Conservation (phyloP, 1,139 yeast species). For the Zygosaccharomyces pseudobailii region DNA sequence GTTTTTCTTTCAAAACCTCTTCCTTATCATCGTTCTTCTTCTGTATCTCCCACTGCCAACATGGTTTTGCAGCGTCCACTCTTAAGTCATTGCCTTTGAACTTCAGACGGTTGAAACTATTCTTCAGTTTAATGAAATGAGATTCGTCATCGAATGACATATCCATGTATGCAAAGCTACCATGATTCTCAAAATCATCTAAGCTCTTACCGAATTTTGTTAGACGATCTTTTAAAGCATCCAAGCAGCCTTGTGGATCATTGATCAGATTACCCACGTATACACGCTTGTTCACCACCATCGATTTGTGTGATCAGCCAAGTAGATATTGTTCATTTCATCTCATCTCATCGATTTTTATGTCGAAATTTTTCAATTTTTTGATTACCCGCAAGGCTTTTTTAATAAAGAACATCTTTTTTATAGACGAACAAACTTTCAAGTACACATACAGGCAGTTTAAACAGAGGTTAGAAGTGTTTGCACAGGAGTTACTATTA, state of each 20-base stretch:
- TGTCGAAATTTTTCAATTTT: not conserved
- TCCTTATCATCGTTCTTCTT: slow-evolving; percentile 35
- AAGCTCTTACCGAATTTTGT: slow-evolving; percentile 47
- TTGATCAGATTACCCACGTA: slow-evolving; percentile 49
- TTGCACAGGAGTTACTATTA: not conserved
- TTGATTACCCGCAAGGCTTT: not conserved
- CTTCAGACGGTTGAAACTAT: slow-evolving; percentile 60
- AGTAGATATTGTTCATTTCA: not conserved
- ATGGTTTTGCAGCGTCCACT: slow-evolving; percentile 47
- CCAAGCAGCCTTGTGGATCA: slow-evolving; percentile 35
- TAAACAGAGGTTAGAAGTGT: not conserved
- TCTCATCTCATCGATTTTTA: not conserved
- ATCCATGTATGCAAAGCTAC: slow-evolving; percentile 63
- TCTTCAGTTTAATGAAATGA: slow-evolving; percentile 45
- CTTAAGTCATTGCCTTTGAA: slow-evolving; percentile 69
- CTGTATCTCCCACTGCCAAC: slow-evolving; percentile 44
- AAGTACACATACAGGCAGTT: not conserved
- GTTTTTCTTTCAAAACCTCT: slow-evolving; percentile 27
- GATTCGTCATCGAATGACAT: slow-evolving; percentile 46
- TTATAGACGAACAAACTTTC: not conserved
- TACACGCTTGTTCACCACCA: slow-evolving; percentile 34
- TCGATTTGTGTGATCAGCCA: not conserved
- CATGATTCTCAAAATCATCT: slow-evolving; percentile 39
- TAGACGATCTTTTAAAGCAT: slow-evolving; percentile 41
- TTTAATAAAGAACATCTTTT: no score